phyloP scores from a whole-genome alignment of 2,329 filamentous ascomycete species.

The Claviceps monticola region DNA sequence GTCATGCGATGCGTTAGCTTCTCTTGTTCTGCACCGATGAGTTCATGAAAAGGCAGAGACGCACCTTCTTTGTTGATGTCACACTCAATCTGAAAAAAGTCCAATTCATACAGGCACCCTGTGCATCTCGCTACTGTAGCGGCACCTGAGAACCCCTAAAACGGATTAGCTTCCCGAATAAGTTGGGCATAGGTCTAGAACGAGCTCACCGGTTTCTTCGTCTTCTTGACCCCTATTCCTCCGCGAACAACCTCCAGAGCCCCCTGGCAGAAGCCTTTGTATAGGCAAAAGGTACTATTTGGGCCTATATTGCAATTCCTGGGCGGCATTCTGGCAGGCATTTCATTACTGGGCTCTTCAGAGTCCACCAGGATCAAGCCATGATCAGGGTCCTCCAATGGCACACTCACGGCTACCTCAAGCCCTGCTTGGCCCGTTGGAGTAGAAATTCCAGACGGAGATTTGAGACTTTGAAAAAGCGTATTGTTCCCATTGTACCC shows the following conservation, averaged over 20 bases:
- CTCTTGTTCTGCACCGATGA: not conserved
- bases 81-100: constrained; percentile 36
- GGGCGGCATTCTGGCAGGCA: not conserved
- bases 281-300: constrained; percentile 35
- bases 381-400: constrained; percentile 4
- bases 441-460: not conserved
- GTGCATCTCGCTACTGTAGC: constrained; percentile 36
- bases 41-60: constrained; percentile 10
- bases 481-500: not conserved
- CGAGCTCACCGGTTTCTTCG: constrained; percentile 30
- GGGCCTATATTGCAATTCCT: constrained; percentile 28
- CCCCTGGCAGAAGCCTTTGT: constrained; percentile 42
- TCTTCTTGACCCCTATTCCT: constrained; percentile 34
- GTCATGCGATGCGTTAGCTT: not conserved
- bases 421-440: not conserved
- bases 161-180: constrained; percentile 1
- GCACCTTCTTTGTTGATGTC: constrained; percentile 35
- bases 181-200: not conserved
- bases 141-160: constrained; percentile 27
- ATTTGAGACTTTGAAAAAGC: not conserved
- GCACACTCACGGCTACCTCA: not conserved
- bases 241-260: constrained; percentile 36
- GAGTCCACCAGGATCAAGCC: constrained; percentile 13
- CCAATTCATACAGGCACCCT: constrained; percentile 38
- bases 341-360: not conserved